These are phyloP conservation scores for Pichia cactophila DNA, from an alignment of 1,139 yeast genomes.

Conservation along the genomic window DNA sequence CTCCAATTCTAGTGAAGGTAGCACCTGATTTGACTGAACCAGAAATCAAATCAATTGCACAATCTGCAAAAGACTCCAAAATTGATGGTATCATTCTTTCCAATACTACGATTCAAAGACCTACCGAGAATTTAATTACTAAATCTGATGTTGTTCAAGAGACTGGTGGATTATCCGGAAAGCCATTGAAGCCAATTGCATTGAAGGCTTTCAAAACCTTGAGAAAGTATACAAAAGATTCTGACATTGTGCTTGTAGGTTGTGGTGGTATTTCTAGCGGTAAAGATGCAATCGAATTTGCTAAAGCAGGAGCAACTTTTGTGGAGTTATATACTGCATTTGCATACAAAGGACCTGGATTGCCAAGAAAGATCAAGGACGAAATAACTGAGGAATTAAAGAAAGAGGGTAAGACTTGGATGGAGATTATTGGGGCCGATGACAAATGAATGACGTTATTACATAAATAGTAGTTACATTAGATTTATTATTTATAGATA, in stretches of 20 bases:
- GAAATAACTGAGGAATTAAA: constrained; percentile 62
- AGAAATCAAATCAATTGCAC: constrained; percentile 78
- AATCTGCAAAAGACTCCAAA: constrained; percentile 65
- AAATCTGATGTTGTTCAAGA: constrained; percentile 41
- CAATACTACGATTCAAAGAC: constrained; percentile 85
- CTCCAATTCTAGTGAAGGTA: constrained; percentile 81
- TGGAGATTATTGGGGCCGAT: constrained; percentile 59
- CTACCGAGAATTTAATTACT: constrained; percentile 43
- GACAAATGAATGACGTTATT: constrained; percentile 18
- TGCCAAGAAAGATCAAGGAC: constrained; percentile 69
- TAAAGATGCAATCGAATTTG: constrained; percentile 83
- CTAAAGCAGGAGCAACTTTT: constrained; percentile 86
- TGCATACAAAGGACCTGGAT: constrained; percentile 90
- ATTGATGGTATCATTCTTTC: constrained; percentile 91
- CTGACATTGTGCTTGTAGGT: constrained; percentile 70
- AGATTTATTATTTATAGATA: too few species aligned
- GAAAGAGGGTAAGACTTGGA: constrained; percentile 79
- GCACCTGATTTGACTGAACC: constrained; percentile 87
- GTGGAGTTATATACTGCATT: constrained; percentile 83
- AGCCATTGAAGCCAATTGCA: constrained; percentile 79
- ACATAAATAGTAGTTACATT: too few species aligned
- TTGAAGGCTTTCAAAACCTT: constrained; percentile 62
- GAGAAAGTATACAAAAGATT: constrained; percentile 68
- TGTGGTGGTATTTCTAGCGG: constrained; percentile 91
- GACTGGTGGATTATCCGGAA: constrained; percentile 87